Conservation (phyloP, 2,329 filamentous ascomycete genomes). For the Dactylonectria macrodidyma region DNA sequence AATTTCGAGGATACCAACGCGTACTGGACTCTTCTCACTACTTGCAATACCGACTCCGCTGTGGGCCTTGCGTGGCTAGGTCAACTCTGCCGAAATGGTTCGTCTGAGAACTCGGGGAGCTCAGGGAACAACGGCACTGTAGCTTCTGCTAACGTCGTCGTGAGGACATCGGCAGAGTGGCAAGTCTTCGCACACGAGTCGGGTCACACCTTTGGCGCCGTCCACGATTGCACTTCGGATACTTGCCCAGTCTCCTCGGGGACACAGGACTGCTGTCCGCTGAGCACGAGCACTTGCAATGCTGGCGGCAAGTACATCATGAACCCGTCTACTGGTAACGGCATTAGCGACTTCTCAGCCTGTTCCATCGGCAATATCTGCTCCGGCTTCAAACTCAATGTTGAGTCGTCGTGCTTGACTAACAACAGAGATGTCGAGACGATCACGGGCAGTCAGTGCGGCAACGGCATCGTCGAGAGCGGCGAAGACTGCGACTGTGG, state of each 20-base stretch:
- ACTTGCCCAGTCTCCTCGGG: slow-evolving; percentile 76
- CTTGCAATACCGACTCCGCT: slow-evolving; percentile 84
- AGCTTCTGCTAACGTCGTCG: slow-evolving; percentile 90
- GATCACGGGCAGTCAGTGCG: slow-evolving; percentile 88
- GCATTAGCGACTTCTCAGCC: slow-evolving; percentile 85
- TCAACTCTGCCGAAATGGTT: slow-evolving; percentile 79
- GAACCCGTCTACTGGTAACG: slow-evolving; percentile 87
- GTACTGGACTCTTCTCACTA: slow-evolving; percentile 92
- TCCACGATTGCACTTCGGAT: slow-evolving; percentile 87
- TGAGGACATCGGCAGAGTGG: slow-evolving; percentile 88
- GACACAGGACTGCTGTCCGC: slow-evolving; percentile 81
- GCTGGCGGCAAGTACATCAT: slow-evolving; percentile 89
- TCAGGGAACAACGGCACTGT: slow-evolving; percentile 78
- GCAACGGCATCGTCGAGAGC: slow-evolving; percentile 95
- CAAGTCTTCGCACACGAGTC: slow-evolving; percentile 96
- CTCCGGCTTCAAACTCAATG: slow-evolving; percentile 83
- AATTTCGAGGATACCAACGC: slow-evolving; percentile 84
- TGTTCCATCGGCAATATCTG: slow-evolving; percentile 97
- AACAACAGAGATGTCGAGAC: slow-evolving; percentile 88
- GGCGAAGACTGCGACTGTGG: slow-evolving; percentile 98
- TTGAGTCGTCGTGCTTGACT: slow-evolving; percentile 84
- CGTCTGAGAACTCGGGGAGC: slow-evolving; percentile 66
- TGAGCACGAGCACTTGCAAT: slow-evolving; percentile 77
- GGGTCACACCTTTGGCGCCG: slow-evolving; percentile 94
- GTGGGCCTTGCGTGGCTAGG: slow-evolving; percentile 96